Base-by-base conservation (phyloP, 75 land plant genomes). In the Pinus tabuliformis region DNA sequence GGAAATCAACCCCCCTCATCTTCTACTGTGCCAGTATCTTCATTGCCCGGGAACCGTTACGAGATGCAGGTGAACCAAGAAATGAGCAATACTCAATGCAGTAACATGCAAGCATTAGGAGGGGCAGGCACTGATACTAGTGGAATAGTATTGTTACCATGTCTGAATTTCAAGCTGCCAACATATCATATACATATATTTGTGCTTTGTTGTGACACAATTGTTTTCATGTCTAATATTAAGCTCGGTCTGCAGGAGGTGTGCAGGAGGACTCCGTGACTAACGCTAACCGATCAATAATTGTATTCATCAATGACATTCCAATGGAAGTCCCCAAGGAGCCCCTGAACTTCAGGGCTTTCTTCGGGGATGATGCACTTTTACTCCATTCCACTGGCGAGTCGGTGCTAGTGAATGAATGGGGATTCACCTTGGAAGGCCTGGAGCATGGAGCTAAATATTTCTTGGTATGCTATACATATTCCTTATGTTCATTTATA, bases 361-460 rank as follows among this genome's bases (percentile, higher is more conserved):
- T 80, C 0, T 91, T 91, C 63, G 90, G 93, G 2, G 82, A 66
- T 13, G 88, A 84, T 14, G 88, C 90, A 0, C 54, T 86, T 18
- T 70, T 91, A 54, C 30, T 88, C 22, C 64, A 91, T 80, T 74
- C 83, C 9, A 78, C 78, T 17, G 93, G 93, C 63, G 83, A 88
- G 17, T 88, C 83, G 6, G 86, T 91, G 6, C 74, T 73, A 18
- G 81, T 86, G 75, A 78, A 91, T 57, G 88, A 88, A 59, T 79
- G 81, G 83, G 90, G 88, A 18, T 49, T 82, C 70, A 88, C 90
- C 15, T 59, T 91, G 14, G 86, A 91, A 9, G 78, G 83, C 3
- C 88, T 91, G 18, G 83, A 86, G 61, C 84, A 86, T 39, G 93
- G 93, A 30, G 83, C 86, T 13, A 78, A 58, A n/a, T 91, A 91